Evolutionary conservation across 1,284 basidiomycete species (phyloP), one percentile per base, ranked within the genome.

Genomic region (Apiotrichum siamense): DNA sequence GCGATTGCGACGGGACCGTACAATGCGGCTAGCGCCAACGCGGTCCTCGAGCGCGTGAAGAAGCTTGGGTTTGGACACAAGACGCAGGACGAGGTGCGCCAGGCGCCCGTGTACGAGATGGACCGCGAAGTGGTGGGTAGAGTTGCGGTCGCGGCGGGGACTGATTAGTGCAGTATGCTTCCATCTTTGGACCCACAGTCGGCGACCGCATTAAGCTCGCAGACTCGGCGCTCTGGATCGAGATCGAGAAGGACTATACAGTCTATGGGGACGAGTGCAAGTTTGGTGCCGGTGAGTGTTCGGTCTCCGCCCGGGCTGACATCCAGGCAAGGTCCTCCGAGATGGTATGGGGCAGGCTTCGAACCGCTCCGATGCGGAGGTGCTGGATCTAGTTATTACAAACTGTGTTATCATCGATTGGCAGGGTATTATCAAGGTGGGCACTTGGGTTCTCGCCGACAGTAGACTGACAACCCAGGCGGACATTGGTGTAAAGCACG

Each of bases 281-380:
- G 73, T 99, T 99, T 65, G 94, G 94, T 13, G 94, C 94, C 65
- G 93, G 88, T 83, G 60, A 60, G 75, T 25, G n/a, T n/a, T n/a
- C n/a, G n/a, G n/a, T n/a, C n/a, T n/a, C n/a, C n/a, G 18, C 10
- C 11, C 57, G 20, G 15, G 12, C 13, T 18, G 21, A 18, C 56
- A 21, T 21, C 21, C 38, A 87, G 87, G 89, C 13, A 97, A 97
- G 75, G 83, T 85, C 0, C 85, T 96, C 45, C 84, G 92, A n/a
- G 93, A 97, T 65, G 92, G 92, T 10, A 93, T 93, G 87, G 96
- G 93, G 7, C 94, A 98, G 73, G 86, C 86, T 0, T 88, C 87
- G 0, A 83, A 87, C 52, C 77, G 84, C 9, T 76, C 80, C 0
- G 81, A 87, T 18, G 61, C 63, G 0, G 83, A 88, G 44, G 81